Conservation (phyloP, 2,329 filamentous ascomycete species). For the Fusarium sp. region DNA sequence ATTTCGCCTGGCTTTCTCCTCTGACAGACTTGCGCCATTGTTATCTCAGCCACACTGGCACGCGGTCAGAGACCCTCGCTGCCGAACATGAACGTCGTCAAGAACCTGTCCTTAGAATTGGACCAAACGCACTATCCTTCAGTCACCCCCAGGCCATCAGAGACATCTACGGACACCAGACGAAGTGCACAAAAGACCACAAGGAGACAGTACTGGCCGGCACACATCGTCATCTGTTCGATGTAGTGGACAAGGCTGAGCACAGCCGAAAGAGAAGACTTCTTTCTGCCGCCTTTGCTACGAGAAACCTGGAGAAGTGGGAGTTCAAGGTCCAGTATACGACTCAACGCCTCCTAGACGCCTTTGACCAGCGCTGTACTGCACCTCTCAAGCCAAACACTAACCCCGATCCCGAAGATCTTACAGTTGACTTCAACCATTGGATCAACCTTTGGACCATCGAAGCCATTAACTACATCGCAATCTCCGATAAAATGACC, state of each 20-base stretch:
- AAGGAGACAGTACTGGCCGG: slow-evolving; percentile 62
- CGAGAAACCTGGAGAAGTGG: slow-evolving; percentile 69
- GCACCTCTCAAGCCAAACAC: slow-evolving; percentile 51
- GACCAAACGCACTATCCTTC: slow-evolving; percentile 49
- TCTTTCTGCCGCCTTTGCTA: slow-evolving; percentile 65
- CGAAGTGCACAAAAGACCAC: slow-evolving; percentile 64
- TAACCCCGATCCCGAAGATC: slow-evolving; percentile 53
- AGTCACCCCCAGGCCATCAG: slow-evolving; percentile 41
- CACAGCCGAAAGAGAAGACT: slow-evolving; percentile 67
- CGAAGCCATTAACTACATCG: slow-evolving; percentile 71
- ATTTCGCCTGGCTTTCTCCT: slow-evolving; percentile 39
- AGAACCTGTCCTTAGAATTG: slow-evolving; percentile 50
- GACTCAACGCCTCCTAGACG: slow-evolving; percentile 60
- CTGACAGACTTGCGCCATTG: slow-evolving; percentile 42
- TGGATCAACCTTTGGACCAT: slow-evolving; percentile 70
- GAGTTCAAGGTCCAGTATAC: slow-evolving; percentile 71
- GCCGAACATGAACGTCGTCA: slow-evolving; percentile 60
- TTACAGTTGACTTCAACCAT: slow-evolving; percentile 64
- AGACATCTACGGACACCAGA: slow-evolving; percentile 62
- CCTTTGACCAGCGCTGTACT: slow-evolving; percentile 61
- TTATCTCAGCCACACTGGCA: slow-evolving; percentile 45
- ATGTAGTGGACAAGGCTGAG: slow-evolving; percentile 66
- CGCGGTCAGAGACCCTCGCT: slow-evolving; percentile 63
- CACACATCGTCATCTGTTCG: slow-evolving; percentile 66
- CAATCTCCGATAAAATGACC: slow-evolving; percentile 64